Base-by-base conservation (phyloP, 1,284 basidiomycete genomes). In the Papiliotrema fonsecae region DNA sequence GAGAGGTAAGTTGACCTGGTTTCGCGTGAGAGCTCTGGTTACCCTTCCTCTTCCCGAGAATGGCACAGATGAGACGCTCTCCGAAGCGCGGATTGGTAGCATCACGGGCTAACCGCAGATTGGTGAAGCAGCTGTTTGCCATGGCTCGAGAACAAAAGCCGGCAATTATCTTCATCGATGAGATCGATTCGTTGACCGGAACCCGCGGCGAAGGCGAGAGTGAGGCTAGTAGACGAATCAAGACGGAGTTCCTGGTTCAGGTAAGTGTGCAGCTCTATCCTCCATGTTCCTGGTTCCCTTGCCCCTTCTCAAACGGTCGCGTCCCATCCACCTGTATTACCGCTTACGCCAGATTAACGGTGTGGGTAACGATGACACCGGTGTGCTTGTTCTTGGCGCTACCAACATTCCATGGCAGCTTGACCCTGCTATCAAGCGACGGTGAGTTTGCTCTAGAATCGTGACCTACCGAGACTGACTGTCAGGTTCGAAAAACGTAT, bases 341-440 rank as follows among this genome's bases (percentile, higher is more conserved):
- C 4, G 36, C 49, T 53, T 32, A 47, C 60, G 74, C 4, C 90
- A 97, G 72, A 98, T 98, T 89, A 93, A 98, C 61, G 94, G 94
- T 46, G 96, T 98, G 2, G 94, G 96, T 0, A 91, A 97, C 67
- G 94, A 97, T 61, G 92, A 96, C 70, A 89, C 87, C 0, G 96
- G 96, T 11, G 90, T 98, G 0, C 80, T 98, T n/a, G 92, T 98
- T 5, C 80, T 98, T n/a, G 94, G 93, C 40, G 94, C 94, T 9
- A 98, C 96, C 11, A 98, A 98, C 66, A 97, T 98, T 48, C 90
- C 92, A 3, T 96, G 92, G 90, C 88, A 93, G 65, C 79, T 98
- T 39, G 96, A 98, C 73, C 87, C 90, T 55, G 94, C 94, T 44
- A 98, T 98, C 76, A 97, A 98, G 75, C 86, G 94, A 69, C 83